phyloP scores from a whole-genome alignment of 352 stramenopile species.

The Phytophthora sp. region DNA sequence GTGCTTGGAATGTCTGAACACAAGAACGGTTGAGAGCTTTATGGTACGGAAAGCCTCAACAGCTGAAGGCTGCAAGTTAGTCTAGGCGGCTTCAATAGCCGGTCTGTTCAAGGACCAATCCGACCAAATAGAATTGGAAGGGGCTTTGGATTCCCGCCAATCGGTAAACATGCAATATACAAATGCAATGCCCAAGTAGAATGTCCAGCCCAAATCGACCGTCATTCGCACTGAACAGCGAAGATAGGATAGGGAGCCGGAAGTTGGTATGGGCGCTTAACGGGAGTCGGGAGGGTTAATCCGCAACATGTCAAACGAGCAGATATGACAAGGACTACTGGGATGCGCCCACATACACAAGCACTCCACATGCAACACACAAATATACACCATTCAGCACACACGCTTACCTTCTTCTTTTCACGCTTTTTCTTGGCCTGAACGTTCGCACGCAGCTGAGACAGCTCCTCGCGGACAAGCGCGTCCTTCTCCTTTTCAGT shows the following conservation, averaged over 20 bases:
- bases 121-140: constrained; percentile 80
- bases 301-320: constrained; percentile 82
- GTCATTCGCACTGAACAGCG: constrained; percentile 51
- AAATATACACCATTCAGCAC: constrained; percentile 23
- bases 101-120: constrained; percentile 92
- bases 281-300: constrained; percentile 93
- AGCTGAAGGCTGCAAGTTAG: constrained; percentile 91
- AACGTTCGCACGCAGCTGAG: constrained; percentile 76
- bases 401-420: constrained; percentile 85
- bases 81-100: constrained; percentile 92
- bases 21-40: constrained; percentile 89
- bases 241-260: constrained; percentile 62
- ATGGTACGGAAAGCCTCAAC: constrained; percentile 77
- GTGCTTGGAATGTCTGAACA: constrained; percentile 76
- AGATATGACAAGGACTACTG: constrained; percentile 89
- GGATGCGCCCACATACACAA: constrained; percentile 66
- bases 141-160: constrained; percentile 88
- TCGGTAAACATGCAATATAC: constrained; percentile 25
- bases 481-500: constrained; percentile 86
- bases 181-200: constrained; percentile 12
- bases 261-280: constrained; percentile 82
- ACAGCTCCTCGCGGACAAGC: constrained; percentile 83
- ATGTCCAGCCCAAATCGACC: constrained; percentile 84
- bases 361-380: constrained; percentile 26
- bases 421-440: constrained; percentile 90